Evolutionary conservation across 495 filamentous ascomycete species (phyloP).

Genomic region (Neurospora sp.): DNA sequence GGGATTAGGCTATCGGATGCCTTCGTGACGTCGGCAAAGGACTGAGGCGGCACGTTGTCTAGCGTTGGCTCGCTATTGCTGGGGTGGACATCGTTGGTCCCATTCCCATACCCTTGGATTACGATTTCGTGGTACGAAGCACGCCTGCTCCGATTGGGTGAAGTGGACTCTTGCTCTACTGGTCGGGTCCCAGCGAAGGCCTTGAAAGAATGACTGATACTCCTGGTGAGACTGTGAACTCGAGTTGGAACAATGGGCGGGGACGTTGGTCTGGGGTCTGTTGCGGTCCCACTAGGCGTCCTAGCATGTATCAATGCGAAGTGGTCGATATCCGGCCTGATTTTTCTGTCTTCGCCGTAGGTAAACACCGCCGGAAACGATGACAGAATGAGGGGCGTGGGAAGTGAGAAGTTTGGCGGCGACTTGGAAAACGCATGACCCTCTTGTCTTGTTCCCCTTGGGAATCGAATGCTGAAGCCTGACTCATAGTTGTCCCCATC

Average conservation of each 20-base stretch:
- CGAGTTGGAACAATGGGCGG: conserved; percentile 10
- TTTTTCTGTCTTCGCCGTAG: conserved; percentile 8
- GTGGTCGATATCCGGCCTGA: conserved; percentile 36
- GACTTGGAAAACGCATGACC: background rate
- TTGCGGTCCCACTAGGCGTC: background rate
- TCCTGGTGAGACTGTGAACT: conserved; percentile 16
- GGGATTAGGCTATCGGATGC: background rate
- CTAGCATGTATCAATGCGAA: conserved; percentile 20
- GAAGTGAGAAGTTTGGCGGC: background rate
- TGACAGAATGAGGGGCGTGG: background rate
- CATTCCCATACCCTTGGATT: conserved; percentile 34
- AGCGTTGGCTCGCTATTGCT: background rate
- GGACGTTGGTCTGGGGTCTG: background rate
- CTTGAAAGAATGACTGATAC: conserved; percentile 21
- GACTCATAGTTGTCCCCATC: conserved; percentile 10
- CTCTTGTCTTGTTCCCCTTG: background rate
- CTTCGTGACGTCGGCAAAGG: background rate
- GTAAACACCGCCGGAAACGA: background rate
- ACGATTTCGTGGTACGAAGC: conserved; percentile 29
- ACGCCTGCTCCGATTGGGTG: conserved; percentile 3
- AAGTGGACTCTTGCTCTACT: conserved; percentile 1
- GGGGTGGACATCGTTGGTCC: conserved; percentile 20
- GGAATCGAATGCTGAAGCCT: background rate
- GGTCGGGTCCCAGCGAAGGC: conserved; percentile 14
- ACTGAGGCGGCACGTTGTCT: background rate